Conservation (phyloP, 1,284 basidiomycete genomes). For the Omphalotus olearius region DNA sequence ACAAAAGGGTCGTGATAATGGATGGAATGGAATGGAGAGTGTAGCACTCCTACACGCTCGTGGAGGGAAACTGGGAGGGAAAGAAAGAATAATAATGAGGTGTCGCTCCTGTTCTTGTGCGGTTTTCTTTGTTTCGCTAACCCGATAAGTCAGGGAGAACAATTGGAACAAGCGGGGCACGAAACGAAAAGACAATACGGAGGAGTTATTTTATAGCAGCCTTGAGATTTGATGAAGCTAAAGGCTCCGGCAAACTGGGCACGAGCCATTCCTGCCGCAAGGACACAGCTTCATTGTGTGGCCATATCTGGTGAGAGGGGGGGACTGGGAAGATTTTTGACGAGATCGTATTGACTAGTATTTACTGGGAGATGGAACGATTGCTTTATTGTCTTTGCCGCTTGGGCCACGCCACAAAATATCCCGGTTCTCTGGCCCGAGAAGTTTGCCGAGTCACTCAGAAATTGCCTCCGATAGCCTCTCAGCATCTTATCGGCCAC, state of each 20-base stretch:
- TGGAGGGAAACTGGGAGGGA: slow-evolving; percentile 19
- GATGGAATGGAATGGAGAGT: slow-evolving; percentile 23
- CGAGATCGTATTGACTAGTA: slow-evolving; percentile 22
- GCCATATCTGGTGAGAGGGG: slow-evolving; percentile 34
- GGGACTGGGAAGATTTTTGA: slow-evolving; percentile 19
- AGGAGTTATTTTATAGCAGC: slow-evolving; percentile 55
- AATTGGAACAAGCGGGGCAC: slow-evolving; percentile 50
- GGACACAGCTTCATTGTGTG: slow-evolving; percentile 24
- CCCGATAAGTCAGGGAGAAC: slow-evolving; percentile 35
- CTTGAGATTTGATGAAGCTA: slow-evolving; percentile 12
- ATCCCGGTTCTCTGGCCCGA: slow-evolving; percentile 5
- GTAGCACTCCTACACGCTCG: slow-evolving; percentile 23
- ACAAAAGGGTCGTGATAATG: slow-evolving; percentile 24
- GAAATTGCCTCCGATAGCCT: too few relatives aligned
- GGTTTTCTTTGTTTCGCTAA: slow-evolving; percentile 39
- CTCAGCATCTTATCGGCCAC: too few relatives aligned
- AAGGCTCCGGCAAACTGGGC: slow-evolving; percentile 2
- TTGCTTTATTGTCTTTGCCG: slow-evolving; percentile 40
- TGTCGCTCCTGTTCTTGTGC: slow-evolving; percentile 34
- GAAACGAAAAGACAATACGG: slow-evolving; percentile 57
- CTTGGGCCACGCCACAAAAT: slow-evolving; percentile 7
- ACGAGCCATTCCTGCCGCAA: neutral
- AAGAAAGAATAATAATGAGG: slow-evolving; percentile 37
- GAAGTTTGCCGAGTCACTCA: slow-evolving; percentile 6
- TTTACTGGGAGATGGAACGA: slow-evolving; percentile 34